Evolutionary conservation across 2,329 filamentous ascomycete genomes (phyloP), one percentile per base, ranked within the genome.

Genomic region (Ophiocordyceps robertsii): DNA sequence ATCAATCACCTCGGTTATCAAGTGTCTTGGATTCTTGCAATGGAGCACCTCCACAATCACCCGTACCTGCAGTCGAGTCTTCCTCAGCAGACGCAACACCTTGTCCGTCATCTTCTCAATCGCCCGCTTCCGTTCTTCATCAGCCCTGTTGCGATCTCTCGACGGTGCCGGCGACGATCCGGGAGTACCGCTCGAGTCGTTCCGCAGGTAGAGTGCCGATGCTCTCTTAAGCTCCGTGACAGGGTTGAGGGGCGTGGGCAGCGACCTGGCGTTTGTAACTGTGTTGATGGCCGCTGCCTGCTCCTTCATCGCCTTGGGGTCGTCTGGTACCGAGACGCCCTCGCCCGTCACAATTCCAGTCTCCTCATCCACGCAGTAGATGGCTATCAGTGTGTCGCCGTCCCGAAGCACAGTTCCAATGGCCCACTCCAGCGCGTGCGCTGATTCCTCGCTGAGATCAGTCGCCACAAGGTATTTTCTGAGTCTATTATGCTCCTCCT

Each of bases 1-100:
- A 60, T 98, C 92, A 61, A 98, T 96, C 65, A 95, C 88, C 67
- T 96, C 92, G 1, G 88, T 94, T 49, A 98, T 88, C 67, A 96
- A 74, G 60, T 95, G 89, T 61, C 92, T 90, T 4, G 92, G 88
- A 56, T 85, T 95, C 71, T 95, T 96, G 80, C 92, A 96, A 64
- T 96, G 92, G 51, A 98, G 82, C 27, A 96, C 90, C 63, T 98
- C 92, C 30, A 98, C 82, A 40, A 95, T 87, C 39, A 95, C 84
- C 44, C 88, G 80, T 39, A 95, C 89, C 60, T 98, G 90, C 45
- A 98, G 69, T 49, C 84, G 78, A 1, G 92, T 98, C 70, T 94
- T 95, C 46, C 90, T 76, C 46, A 98, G 65, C 38, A 96, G 67
- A 50, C 82, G 84, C n/a, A 92, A 75, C 42, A 94, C 86, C 30